These are phyloP conservation scores for Chalciporus piperatus DNA, from an alignment of 768 basidiomycete species.

Conservation along the genomic window DNA sequence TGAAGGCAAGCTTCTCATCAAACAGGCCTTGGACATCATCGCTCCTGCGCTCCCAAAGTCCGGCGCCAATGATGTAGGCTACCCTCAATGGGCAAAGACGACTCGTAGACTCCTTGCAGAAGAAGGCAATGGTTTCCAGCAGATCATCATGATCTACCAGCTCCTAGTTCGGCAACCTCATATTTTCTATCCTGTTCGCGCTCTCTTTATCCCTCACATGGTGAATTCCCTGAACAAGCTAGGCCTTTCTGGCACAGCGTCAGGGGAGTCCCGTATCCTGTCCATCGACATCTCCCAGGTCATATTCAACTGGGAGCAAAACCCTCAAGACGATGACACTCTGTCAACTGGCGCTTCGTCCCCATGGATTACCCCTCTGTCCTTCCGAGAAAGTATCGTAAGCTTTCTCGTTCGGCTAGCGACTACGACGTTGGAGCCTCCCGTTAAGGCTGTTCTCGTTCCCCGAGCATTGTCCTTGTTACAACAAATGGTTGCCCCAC, in stretches of 20 bases:
- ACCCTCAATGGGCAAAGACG: conserved; percentile 80
- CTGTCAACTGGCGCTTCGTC: conserved; percentile 24
- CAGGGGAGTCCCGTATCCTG: conserved; percentile 76
- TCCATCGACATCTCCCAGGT: conserved; percentile 91
- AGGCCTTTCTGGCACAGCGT: conserved; percentile 71
- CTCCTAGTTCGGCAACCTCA: conserved; percentile 89
- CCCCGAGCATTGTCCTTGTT: conserved; percentile 66
- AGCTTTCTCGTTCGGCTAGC: conserved; percentile 94
- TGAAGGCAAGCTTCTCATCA: conserved; percentile 72
- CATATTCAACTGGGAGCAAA: conserved; percentile 92
- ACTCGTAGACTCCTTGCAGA: conserved; percentile 85
- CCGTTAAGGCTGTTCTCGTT: conserved; percentile 42
- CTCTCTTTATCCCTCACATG: conserved; percentile 91
- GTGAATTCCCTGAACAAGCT: conserved; percentile 86
- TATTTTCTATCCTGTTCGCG: conserved; percentile 90
- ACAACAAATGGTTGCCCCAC: conserved; percentile 74
- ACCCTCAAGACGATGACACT: conserved; percentile 34
- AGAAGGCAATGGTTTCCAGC: conserved; percentile 68
- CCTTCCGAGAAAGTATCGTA: conserved; percentile 86
- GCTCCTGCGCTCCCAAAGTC: conserved; percentile 75
- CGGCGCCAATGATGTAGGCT: conserved; percentile 54
- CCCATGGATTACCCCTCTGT: conserved; percentile 72
- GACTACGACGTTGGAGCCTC: conserved; percentile 56
- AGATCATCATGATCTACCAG: conserved; percentile 83
- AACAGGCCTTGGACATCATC: conserved; percentile 84